Conservation (phyloP, 768 basidiomycete species). For the Mrakia frigida region DNA sequence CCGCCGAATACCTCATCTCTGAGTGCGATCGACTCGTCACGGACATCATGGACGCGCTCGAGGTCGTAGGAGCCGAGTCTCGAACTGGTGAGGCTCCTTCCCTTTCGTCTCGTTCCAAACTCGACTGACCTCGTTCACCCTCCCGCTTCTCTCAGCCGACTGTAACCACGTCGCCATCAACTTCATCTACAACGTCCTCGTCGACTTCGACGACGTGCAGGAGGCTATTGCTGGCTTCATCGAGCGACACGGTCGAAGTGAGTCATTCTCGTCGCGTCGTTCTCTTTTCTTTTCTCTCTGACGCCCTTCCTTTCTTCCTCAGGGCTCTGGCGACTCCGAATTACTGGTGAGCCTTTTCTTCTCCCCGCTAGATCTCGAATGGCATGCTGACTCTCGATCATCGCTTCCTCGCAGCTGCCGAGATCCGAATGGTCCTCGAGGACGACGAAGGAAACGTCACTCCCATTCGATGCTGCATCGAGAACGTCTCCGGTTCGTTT, state of each 20-base stretch:
- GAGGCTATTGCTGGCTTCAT: slow-evolving; percentile 98
- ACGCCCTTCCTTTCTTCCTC: too few relatives aligned
- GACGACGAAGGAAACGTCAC: slow-evolving; percentile 91
- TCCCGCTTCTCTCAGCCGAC: slow-evolving; percentile 11
- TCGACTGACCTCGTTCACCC: not conserved
- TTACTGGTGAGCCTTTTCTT: slow-evolving; percentile 50
- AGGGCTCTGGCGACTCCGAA: slow-evolving; percentile 91
- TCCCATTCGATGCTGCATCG: slow-evolving; percentile 94
- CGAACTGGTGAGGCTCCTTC: slow-evolving; percentile 44
- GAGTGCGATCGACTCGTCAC: slow-evolving; percentile 96
- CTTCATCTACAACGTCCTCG: slow-evolving; percentile 93
- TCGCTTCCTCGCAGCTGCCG: slow-evolving; percentile 57
- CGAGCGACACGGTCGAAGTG: slow-evolving; percentile 87
- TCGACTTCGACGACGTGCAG: slow-evolving; percentile 93
- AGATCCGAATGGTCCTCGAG: slow-evolving; percentile 91
- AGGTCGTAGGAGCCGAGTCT: slow-evolving; percentile 83
- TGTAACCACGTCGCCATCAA: slow-evolving; percentile 54
- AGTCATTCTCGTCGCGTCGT: too few relatives aligned
- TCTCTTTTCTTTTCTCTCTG: too few relatives aligned
- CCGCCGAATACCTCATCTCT: slow-evolving; percentile 95
- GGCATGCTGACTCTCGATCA: too few relatives aligned
- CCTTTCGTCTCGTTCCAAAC: not conserved
- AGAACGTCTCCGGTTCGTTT: slow-evolving; percentile 72
- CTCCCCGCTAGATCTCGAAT: too few relatives aligned
- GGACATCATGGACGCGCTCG: slow-evolving; percentile 85